Evolutionary conservation across 2,329 filamentous ascomycete species (phyloP), one percentile per base, ranked within the genome.

Genomic region (Colletotrichum eleusines): DNA sequence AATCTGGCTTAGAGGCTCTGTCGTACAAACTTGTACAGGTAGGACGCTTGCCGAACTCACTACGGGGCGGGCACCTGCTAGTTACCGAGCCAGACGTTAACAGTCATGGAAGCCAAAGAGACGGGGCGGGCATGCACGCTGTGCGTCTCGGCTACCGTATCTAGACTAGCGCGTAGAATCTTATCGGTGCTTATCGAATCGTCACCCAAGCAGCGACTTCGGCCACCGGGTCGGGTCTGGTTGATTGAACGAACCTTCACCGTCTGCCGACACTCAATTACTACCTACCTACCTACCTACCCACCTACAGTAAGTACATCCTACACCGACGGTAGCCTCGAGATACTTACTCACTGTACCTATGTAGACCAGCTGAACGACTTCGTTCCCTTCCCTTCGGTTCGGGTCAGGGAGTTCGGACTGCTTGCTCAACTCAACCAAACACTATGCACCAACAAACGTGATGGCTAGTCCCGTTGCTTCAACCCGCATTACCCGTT

Each of bases 71-170:
- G 38, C 35, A 44, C 38, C 38, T 16, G 3, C 20, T 18, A 33
- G 23, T 18, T 33, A 23, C 1, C 54, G 54, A 38, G 51, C 54
- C 46, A 23, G 40, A 61, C 61, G 54, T 26, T n/a, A n/a, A n/a
- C 67, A 20, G 33, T 55, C 31, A 57, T 42, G 16, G 42, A 60
- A 33, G 40, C 31, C 7, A 38, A 38, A 58, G 0, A 6, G 35
- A n/a, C 33, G 63, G 67, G 9, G 12, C 2, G 1, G 0, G 0
- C 16, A 67, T 70, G 68, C 68, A 58, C 63, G 44, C 53, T 33
- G 62, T 80, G 78, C 72, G 73, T 68, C 78, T 78, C 76, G 77
- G 76, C 75, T 81, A 73, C 80, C 75, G 16, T 1, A 72, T 76
- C 46, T 1, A 71, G 79, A 35, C 65, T 81, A 81, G 80, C 33